phyloP scores from a whole-genome alignment of 768 basidiomycete genomes.

The Lyophyllum shimeji region DNA sequence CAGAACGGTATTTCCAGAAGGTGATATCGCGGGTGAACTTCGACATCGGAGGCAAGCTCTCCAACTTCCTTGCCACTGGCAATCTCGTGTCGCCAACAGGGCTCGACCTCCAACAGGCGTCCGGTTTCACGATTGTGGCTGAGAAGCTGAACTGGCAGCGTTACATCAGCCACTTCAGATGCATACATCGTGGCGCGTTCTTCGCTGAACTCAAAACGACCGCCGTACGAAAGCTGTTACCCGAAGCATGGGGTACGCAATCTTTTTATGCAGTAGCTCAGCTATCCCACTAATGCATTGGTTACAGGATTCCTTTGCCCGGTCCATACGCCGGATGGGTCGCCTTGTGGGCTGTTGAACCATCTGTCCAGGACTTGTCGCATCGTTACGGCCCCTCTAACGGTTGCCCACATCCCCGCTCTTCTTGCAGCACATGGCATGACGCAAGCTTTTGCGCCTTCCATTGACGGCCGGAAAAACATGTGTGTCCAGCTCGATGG shows the following conservation, averaged over 20 bases:
- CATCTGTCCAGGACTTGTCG: conserved; percentile 94
- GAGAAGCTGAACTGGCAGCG: conserved; percentile 99
- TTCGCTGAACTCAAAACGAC: conserved; percentile 99
- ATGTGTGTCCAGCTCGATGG: conserved; percentile 96
- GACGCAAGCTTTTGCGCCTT: conserved; percentile 83
- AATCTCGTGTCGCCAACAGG: conserved; percentile 94
- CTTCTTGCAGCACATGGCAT: conserved; percentile 89
- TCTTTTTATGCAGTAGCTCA: conserved; percentile 3
- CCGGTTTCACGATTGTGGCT: conserved; percentile 98
- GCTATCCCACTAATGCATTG: conserved; percentile 2
- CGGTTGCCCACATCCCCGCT: conserved; percentile 75
- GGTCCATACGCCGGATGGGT: conserved; percentile 97
- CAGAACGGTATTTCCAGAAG: conserved; percentile 82
- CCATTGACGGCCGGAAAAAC: conserved; percentile 79
- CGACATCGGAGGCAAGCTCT: conserved; percentile 86
- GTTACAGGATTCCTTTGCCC: conserved; percentile 90
- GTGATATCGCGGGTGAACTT: conserved; percentile 78
- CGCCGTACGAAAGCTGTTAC: conserved; percentile 91
- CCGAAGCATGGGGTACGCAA: conserved; percentile 95
- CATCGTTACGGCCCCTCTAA: conserved; percentile 76
- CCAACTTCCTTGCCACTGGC: conserved; percentile 96
- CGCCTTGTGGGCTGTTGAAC: conserved; percentile 96
- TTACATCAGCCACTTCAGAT: conserved; percentile 97
- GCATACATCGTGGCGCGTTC: conserved; percentile 98
- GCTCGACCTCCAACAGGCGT: conserved; percentile 94